These are phyloP conservation scores for Williopsis jadinii DNA, from an alignment of 1,139 yeast genomes.

Conservation along the genomic window DNA sequence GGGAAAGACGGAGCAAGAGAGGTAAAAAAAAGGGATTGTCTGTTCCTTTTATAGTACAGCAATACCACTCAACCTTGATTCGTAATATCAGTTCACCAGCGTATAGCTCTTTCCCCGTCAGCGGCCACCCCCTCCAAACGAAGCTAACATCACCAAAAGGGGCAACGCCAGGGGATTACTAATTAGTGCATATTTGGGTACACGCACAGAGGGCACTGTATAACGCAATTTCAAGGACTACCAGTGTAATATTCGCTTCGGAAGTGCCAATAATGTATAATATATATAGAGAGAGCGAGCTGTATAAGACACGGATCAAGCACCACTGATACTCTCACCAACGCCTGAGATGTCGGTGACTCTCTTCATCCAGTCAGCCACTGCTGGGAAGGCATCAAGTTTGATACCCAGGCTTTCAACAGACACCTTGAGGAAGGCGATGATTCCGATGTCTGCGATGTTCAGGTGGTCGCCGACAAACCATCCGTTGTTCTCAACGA, in stretches of 20 bases:
- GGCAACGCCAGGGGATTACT: no score
- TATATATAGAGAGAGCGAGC: background rate
- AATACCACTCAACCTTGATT: background rate
- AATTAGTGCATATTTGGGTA: no score
- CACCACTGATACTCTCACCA: conserved; percentile 4
- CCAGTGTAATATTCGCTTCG: no score
- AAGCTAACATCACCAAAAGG: no score
- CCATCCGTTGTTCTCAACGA: conserved; percentile 39
- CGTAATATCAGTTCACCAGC: background rate
- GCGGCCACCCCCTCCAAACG: background rate
- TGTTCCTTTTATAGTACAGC: background rate
- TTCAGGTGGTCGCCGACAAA: conserved; percentile 51
- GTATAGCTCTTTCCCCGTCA: background rate
- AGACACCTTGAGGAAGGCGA: conserved; percentile 26
- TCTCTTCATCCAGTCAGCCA: no score
- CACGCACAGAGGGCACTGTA: no score
- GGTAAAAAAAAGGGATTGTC: background rate
- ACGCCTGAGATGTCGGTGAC: no score
- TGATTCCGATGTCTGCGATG: conserved; percentile 45
- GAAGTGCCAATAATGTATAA: no score
- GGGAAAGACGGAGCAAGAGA: background rate
- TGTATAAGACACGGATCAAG: background rate
- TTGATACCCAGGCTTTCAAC: conserved; percentile 11
- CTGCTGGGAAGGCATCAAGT: background rate
- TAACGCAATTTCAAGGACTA: no score